These are phyloP conservation scores for Boletus patriciae DNA, from an alignment of 768 basidiomycete genomes.

Conservation along the genomic window DNA sequence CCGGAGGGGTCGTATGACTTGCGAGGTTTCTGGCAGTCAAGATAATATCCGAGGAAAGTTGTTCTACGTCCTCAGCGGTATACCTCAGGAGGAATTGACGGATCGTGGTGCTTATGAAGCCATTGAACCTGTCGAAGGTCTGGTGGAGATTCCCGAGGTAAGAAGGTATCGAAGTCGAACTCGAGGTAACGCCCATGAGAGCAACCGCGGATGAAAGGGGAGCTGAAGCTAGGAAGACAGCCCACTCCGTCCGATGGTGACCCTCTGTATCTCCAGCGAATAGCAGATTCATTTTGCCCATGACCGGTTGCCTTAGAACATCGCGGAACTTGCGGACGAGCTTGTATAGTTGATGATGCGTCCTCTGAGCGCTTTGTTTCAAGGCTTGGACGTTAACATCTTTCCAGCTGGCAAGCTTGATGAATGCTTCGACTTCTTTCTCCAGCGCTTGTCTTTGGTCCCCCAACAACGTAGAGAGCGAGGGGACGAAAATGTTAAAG, in stretches of 20 bases:
- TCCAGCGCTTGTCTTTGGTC: constrained; percentile 64
- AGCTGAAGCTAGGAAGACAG: background rate
- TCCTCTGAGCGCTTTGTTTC: constrained; percentile 84
- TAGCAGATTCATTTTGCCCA: constrained; percentile 39
- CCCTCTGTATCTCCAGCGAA: constrained; percentile 40
- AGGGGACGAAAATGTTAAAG: constrained; percentile 59
- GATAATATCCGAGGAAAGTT: constrained; percentile 63
- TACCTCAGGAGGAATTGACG: constrained; percentile 41
- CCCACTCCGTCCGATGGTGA: constrained; percentile 11
- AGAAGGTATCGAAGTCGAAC: constrained; percentile 17
- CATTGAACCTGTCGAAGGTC: constrained; percentile 53
- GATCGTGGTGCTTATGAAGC: constrained; percentile 45
- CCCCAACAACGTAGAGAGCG: constrained; percentile 48
- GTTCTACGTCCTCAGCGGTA: constrained; percentile 48
- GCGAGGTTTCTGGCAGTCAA: constrained; percentile 58
- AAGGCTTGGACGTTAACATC: constrained; percentile 94
- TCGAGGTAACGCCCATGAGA: background rate
- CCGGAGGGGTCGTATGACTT: constrained; percentile 41
- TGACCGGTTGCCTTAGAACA: constrained; percentile 71
- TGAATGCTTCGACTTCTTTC: constrained; percentile 77
- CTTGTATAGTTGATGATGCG: constrained; percentile 90
- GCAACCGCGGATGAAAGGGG: background rate
- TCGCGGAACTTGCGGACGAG: constrained; percentile 91
- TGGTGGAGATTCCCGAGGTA: constrained; percentile 50
- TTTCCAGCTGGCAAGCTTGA: constrained; percentile 98